Evolutionary conservation across 2,329 filamentous ascomycete genomes (phyloP), one percentile per base, ranked within the genome.

Genomic region (Penicillium corylophilum): DNA sequence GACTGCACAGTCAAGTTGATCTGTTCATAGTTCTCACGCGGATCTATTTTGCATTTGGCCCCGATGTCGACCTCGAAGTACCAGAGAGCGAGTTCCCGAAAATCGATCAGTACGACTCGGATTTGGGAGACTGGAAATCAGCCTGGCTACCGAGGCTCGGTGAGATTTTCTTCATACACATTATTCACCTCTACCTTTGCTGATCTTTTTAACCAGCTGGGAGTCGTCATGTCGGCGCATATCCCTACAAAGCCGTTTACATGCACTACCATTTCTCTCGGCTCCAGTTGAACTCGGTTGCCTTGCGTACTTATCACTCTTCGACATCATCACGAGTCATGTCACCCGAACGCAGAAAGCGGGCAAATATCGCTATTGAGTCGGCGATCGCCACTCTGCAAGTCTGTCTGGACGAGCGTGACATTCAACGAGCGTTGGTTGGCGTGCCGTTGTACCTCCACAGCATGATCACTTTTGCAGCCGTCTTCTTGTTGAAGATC

Each of bases 251-350:
- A 62, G 77, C 76, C 22, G 76, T 79, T 6, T 69, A 70, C 24
- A 67, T 81, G 53, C 77, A 80, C 57, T 79, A 78, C 53, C 70
- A 80, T 60, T 81, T 79, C 58, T 79, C 76, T 42, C 73, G 77
- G 43, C 64, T 81, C 16, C 76, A 79, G 42, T 65, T 81, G 8
- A 75, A 78, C 40, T 79, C 79, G 4, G 74, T 79, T 23, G 77
- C 77, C 26, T 63, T 81, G 22, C 73, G 77, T 26, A 76, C 76
- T 8, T 74, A 78, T 46, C 69, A 73, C 46, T 71, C 69, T 18
- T 68, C 68, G 13, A 64, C 62, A 10, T 69, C 71, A 13, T 63
- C 68, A 5, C 65, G 68, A 38, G 60, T 64, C 4, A 74, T 78
- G 63, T 77, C 76, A 1, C 60, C 68, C 3, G 75, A 78, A 55